Evolutionary conservation across 768 basidiomycete genomes (phyloP).

Genomic region (Psilocybe subaeruginosa): DNA sequence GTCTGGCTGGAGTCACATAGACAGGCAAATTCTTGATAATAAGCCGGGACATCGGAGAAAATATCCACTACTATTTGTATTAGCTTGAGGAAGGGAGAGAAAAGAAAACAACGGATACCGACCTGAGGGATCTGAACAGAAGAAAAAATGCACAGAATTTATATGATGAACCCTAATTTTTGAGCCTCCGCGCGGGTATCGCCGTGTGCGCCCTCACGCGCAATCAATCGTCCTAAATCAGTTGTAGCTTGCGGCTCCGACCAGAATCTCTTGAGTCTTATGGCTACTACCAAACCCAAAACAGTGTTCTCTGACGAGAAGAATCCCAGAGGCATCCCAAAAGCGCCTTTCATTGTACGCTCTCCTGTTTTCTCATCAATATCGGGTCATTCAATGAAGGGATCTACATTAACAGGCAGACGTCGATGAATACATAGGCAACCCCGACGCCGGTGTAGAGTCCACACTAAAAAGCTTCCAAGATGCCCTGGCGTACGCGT

Average conservation of each 20-base stretch:
- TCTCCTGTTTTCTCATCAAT: background rate
- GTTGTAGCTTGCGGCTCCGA: background rate
- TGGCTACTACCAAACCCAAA: conserved; percentile 29
- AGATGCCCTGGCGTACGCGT: conserved; percentile 89
- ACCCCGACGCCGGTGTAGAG: conserved; percentile 79
- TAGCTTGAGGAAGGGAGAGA: conserved; percentile 1
- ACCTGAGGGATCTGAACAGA: conserved; percentile 22
- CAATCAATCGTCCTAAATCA: background rate
- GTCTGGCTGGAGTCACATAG: conserved; percentile 63
- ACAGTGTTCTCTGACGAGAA: conserved; percentile 47
- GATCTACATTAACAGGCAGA: conserved; percentile 57
- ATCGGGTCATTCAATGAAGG: background rate
- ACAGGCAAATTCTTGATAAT: conserved; percentile 82
- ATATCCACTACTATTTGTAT: background rate
- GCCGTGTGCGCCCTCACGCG: conserved; percentile 17
- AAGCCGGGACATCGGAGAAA: conserved; percentile 69
- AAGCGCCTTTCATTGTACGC: conserved; percentile 91
- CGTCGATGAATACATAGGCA: conserved; percentile 85
- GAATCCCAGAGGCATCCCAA: conserved; percentile 93
- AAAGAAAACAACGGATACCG: conserved; percentile 16
- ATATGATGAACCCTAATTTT: background rate
- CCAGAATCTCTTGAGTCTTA: conserved; percentile 5
- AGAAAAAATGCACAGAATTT: conserved; percentile 24
- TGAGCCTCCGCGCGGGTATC: conserved; percentile 28
- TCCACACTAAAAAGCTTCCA: conserved; percentile 79